Base-by-base conservation (phyloP, 2,329 filamentous ascomycete species). In the Blumeria hordei region DNA sequence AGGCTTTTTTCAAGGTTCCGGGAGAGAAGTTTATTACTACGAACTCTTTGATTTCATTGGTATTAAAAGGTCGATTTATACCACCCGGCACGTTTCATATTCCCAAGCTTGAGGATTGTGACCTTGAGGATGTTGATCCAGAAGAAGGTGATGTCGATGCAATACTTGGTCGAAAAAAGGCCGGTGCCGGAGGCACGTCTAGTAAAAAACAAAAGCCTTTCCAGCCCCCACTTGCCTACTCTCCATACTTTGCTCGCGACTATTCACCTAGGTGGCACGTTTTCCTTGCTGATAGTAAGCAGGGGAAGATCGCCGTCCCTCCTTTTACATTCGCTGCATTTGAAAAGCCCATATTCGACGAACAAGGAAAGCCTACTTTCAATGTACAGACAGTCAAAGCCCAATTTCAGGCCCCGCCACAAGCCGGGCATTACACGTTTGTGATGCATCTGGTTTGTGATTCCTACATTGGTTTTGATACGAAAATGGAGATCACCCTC, bases 1-100 rank as follows among this genome's bases (percentile, higher is more conserved):
- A 88, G 70, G 86, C 88, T 7, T 98, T 94, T 70, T 98, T 98
- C 79, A 98, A 98, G 74, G 93, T 98, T 49, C 82, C 87, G 54
- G 92, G 92, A 65, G 93, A 98, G 70, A 85, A 84, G 60, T 84
- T 83, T 67, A 86, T 98, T 64, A 94, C 90, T 35, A 88, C 92
- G 6, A 86, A 84, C 57, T 94, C 88, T 56, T 76, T 98, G 39
- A 90, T 96, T 21, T 90, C 88, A 58, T 81, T 98, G 34, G 87
- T 98, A 54, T 80, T 98, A 66, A 98, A 98, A 72, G 88, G 85
- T 35, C 87, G 92, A 55, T 84, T 96, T 65, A 81, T 96, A 51
- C 92, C 92, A 6, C 88, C 92, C 3, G 90, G 88, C 49, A 82
- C 78, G 60, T 75, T 77, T 28, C 74, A 83, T 54, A 73, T 94